A percentile compares a stretch with the other conserved stretches of the same genome.
phyloP scores from a whole-genome alignment of 495 filamentous ascomycete genomes.

The Saxispiralis lemnorum region DNA sequence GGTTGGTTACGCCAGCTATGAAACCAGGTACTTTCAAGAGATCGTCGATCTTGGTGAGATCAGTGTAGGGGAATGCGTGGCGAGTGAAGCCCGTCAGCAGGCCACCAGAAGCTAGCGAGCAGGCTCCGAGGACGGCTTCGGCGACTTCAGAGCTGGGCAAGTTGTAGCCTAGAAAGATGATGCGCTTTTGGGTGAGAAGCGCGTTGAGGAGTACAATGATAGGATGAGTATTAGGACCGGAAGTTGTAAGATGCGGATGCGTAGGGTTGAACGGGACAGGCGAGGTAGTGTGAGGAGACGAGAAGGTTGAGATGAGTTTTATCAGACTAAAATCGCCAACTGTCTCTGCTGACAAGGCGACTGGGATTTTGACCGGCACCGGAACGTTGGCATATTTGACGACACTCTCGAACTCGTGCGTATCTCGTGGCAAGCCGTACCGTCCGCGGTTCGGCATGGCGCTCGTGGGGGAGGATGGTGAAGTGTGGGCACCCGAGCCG shows the following conservation, averaged over 20 bases:
- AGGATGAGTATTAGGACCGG: slow-evolving; percentile 60
- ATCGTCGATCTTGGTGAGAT: slow-evolving; percentile 94
- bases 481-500: background rate
- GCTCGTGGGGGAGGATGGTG: background rate
- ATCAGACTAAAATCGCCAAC: slow-evolving; percentile 96
- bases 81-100: slow-evolving; percentile 85
- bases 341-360: slow-evolving; percentile 81
- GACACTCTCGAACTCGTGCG: slow-evolving; percentile 88
- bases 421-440: slow-evolving; percentile 69
- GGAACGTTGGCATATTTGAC: slow-evolving; percentile 91
- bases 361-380: slow-evolving; percentile 88
- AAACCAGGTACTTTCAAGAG: slow-evolving; percentile 90
- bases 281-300: slow-evolving; percentile 55
- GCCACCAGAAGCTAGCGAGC: slow-evolving; percentile 85
- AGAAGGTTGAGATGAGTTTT: slow-evolving; percentile 89
- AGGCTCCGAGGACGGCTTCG: slow-evolving; percentile 85
- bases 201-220: slow-evolving; percentile 64
- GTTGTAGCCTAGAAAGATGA: slow-evolving; percentile 91
- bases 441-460: slow-evolving; percentile 19
- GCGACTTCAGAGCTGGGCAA: slow-evolving; percentile 86
- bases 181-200: slow-evolving; percentile 85
- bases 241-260: slow-evolving; percentile 86
- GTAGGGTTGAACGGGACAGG: slow-evolving; percentile 65
- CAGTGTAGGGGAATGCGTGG: slow-evolving; percentile 97
- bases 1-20: slow-evolving; percentile 95